phyloP scores from a whole-genome alignment of 768 basidiomycete genomes.

The Rickenella mellea region DNA sequence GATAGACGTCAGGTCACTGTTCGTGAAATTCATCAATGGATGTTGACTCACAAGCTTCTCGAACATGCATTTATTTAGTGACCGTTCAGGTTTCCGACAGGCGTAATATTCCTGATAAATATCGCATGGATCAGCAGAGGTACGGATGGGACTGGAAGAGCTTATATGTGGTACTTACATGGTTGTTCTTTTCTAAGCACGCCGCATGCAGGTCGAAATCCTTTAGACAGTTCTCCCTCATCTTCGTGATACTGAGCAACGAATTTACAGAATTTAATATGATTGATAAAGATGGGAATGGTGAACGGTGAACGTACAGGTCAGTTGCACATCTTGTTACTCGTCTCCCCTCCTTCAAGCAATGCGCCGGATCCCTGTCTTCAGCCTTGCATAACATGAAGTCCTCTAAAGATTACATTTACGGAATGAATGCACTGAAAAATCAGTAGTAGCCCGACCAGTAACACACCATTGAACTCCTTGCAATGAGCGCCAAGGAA shows the following conservation, averaged over 20 bases:
- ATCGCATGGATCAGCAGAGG: not conserved
- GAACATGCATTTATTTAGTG: slow-evolving; percentile 90
- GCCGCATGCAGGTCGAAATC: slow-evolving; percentile 91
- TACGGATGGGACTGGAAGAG: not conserved
- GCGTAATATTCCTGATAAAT: slow-evolving; percentile 66
- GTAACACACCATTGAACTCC: slow-evolving; percentile 81
- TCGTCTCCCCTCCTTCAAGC: slow-evolving; percentile 89
- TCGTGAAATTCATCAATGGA: not conserved
- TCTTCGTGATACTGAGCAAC: slow-evolving; percentile 69
- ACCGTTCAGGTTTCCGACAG: slow-evolving; percentile 83
- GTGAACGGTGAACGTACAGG: slow-evolving; percentile 47
- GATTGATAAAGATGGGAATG: not conserved
- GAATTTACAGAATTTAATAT: not conserved
- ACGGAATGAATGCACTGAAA: not conserved
- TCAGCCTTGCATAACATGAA: slow-evolving; percentile 98
- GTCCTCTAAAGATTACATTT: slow-evolving; percentile 45
- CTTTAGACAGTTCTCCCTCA: slow-evolving; percentile 82
- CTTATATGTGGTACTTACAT: slow-evolving; percentile 44
- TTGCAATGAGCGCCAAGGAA: slow-evolving; percentile 95
- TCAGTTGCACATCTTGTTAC: slow-evolving; percentile 94
- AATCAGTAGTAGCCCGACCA: not conserved
- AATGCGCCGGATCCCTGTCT: slow-evolving; percentile 82
- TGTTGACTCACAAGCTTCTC: slow-evolving; percentile 74
- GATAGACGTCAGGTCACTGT: slow-evolving; percentile 2
- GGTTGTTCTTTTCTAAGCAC: slow-evolving; percentile 91